Evolutionary conservation across 352 stramenopile species (phyloP).

Genomic region (Globisporangium iwayamae): DNA sequence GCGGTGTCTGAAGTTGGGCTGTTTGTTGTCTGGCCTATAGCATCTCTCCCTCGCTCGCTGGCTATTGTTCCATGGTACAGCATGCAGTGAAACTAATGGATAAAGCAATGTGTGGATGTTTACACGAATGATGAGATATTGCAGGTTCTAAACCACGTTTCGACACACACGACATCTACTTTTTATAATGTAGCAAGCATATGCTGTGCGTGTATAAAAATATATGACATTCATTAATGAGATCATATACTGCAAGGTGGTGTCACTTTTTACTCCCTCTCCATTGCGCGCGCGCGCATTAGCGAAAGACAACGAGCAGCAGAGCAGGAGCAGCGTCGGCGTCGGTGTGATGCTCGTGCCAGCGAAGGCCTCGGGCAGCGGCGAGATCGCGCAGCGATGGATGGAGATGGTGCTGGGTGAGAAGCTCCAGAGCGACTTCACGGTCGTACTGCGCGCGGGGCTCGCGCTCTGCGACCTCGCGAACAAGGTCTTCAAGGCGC

Average conservation of each 20-base stretch:
- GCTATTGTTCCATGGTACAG: too few relatives aligned
- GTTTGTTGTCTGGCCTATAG: too few relatives aligned
- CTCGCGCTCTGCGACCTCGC: conserved; percentile 61
- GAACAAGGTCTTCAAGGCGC: conserved; percentile 68
- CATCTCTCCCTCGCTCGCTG: too few relatives aligned
- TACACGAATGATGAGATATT: too few relatives aligned
- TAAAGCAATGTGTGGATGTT: too few relatives aligned
- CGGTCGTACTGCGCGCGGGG: conserved; percentile 54
- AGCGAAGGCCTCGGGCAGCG: conserved; percentile 40
- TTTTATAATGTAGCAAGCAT: too few relatives aligned
- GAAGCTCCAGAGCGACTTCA: conserved; percentile 53
- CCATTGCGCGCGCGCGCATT: not conserved
- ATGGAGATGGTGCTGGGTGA: conserved; percentile 88
- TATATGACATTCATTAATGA: too few relatives aligned
- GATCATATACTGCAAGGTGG: not conserved
- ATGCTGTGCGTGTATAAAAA: too few relatives aligned
- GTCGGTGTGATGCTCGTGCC: conserved; percentile 28
- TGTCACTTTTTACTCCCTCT: not conserved
- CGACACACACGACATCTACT: too few relatives aligned
- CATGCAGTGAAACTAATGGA: too few relatives aligned
- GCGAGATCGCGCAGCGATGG: conserved; percentile 78
- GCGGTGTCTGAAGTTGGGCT: too few relatives aligned
- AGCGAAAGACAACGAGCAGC: not conserved
- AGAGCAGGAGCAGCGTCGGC: not conserved
- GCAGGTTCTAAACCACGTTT: too few relatives aligned